These are phyloP conservation scores for Malassezia dermatis DNA, from an alignment of 1,284 basidiomycete species.

Conservation along the genomic window DNA sequence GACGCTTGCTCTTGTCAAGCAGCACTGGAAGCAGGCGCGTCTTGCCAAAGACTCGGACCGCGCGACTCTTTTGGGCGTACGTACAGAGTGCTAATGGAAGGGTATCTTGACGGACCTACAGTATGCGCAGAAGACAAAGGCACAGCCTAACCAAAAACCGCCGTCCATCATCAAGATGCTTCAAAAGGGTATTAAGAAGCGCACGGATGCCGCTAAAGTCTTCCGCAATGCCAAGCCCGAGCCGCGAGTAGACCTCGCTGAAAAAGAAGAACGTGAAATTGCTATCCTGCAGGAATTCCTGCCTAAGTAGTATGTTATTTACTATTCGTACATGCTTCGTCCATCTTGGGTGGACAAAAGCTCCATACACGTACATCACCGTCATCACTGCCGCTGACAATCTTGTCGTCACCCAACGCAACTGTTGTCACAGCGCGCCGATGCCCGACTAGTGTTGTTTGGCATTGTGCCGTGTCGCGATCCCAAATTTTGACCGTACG, in stretches of 20 bases:
- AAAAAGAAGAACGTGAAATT: constrained; percentile 16
- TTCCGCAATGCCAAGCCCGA: constrained; percentile 16
- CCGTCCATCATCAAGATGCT: constrained; percentile 19
- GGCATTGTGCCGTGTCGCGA: constrained; percentile 74
- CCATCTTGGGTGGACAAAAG: constrained; percentile 18
- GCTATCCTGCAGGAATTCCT: constrained; percentile 9
- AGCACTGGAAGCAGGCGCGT: constrained; percentile 18
- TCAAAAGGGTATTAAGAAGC: constrained; percentile 18
- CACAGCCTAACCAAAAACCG: constrained; percentile 17
- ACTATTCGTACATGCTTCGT: background rate
- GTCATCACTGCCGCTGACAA: constrained; percentile 87
- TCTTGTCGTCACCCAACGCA: constrained; percentile 83
- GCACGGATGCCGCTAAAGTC: constrained; percentile 14
- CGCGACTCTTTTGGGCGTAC: constrained; percentile 14
- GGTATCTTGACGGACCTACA: constrained; percentile 18
- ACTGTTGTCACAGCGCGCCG: constrained; percentile 85
- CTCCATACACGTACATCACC: constrained; percentile 55
- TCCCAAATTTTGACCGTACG: constrained; percentile 85
- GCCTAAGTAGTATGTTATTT: constrained; percentile 4
- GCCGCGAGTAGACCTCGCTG: constrained; percentile 15
- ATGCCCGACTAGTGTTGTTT: constrained; percentile 84
- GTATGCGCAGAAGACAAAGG: constrained; percentile 16
- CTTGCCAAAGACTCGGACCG: constrained; percentile 14
- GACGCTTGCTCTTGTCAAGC: constrained; percentile 10
- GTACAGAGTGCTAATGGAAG: constrained; percentile 7